Conservation (phyloP, 306 rosid species). For the Spatholobus suberectus region DNA sequence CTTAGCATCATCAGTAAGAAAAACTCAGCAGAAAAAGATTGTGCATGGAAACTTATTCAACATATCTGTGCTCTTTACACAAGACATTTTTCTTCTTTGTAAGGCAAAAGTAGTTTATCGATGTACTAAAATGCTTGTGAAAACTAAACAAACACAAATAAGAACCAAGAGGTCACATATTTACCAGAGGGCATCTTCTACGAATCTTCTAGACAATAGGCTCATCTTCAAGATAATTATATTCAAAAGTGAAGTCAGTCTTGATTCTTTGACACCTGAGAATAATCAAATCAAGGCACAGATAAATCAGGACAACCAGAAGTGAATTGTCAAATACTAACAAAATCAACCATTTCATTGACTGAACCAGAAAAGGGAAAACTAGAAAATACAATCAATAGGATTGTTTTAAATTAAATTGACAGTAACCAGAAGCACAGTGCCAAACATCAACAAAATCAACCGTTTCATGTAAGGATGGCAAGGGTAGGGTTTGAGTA, state of each 20-base stretch:
- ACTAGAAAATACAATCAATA: not conserved
- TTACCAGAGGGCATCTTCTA: constrained; percentile 34
- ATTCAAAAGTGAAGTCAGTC: constrained; percentile 88
- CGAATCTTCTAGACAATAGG: constrained; percentile 51
- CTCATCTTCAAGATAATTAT: constrained; percentile 89
- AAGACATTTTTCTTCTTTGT: not conserved
- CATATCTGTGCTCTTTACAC: not conserved
- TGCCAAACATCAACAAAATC: not conserved
- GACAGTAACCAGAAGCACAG: not conserved
- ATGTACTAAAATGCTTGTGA: not conserved
- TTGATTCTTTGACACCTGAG: constrained; percentile 92
- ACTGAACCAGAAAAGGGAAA: not conserved
- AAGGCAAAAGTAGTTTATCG: not conserved
- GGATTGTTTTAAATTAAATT: not conserved
- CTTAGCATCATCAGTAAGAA: not conserved
- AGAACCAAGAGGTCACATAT: constrained; percentile 26
- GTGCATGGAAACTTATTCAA: not conserved
- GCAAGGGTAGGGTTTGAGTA: not conserved
- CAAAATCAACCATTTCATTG: not conserved
- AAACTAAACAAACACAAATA: constrained; percentile 10
- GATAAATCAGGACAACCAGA: constrained; percentile 26
- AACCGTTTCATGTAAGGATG: not conserved
- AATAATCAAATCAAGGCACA: constrained; percentile 32
- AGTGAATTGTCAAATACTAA: not conserved
- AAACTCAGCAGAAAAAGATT: not conserved